A percentile compares a stretch with the other conserved stretches of the same genome.
Evolutionary conservation across 768 basidiomycete genomes (phyloP).

Genomic region (Naganishia onofrii): DNA sequence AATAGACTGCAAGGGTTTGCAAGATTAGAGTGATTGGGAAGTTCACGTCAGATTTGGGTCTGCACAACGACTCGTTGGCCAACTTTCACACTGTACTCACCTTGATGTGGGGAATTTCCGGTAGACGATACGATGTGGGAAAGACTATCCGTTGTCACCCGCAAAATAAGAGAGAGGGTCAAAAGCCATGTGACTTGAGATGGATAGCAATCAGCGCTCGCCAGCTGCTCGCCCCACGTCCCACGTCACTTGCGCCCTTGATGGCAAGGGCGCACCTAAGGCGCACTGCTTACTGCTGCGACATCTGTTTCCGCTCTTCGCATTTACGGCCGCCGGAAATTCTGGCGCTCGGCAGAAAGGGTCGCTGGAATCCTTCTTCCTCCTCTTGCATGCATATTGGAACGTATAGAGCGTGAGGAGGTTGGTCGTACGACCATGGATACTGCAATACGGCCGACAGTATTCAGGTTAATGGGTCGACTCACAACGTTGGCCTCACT

Average conservation of each 20-base stretch:
- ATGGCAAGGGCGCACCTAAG: no score
- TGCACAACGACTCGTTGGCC: background rate
- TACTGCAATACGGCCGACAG: no score
- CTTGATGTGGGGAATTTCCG: background rate
- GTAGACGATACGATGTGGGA: background rate
- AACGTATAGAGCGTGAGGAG: no score
- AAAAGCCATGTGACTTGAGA: slow-evolving; percentile 8
- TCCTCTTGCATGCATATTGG: no score
- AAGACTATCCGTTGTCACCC: background rate
- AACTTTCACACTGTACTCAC: background rate
- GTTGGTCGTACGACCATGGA: no score
- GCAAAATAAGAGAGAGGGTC: background rate
- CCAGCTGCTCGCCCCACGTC: background rate
- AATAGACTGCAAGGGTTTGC: background rate
- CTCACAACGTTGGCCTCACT: background rate
- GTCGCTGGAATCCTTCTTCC: no score
- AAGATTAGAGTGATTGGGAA: background rate
- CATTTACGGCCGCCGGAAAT: no score
- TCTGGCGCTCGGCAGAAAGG: no score
- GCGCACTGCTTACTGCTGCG: background rate
- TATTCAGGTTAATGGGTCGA: no score
- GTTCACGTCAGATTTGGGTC: background rate
- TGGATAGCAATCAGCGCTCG: background rate
- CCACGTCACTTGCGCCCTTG: background rate
- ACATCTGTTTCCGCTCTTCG: background rate